A percentile compares a stretch with the other conserved stretches of the same genome.
These are phyloP conservation scores for Leccinum angustisporum DNA, from an alignment of 1,284 basidiomycete species.

Conservation along the genomic window DNA sequence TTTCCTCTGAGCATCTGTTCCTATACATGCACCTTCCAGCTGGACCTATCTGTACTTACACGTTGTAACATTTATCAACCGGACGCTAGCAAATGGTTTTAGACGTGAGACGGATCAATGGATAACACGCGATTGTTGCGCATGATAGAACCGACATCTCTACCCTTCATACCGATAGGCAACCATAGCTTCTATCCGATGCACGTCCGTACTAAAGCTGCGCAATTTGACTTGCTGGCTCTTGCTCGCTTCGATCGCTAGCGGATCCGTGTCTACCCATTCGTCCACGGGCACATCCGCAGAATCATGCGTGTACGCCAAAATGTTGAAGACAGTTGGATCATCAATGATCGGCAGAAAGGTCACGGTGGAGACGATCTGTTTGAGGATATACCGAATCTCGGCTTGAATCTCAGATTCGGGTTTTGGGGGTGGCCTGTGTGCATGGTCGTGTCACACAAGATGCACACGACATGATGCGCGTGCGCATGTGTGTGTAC, in stretches of 20 bases:
- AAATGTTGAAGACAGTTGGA: constrained; percentile 93
- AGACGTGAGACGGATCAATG: not conserved
- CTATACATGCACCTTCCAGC: not conserved
- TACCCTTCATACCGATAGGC: constrained; percentile 76
- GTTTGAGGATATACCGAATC: constrained; percentile 97
- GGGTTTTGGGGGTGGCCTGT: constrained; percentile 57
- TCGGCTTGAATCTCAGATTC: constrained; percentile 96
- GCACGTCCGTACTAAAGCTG: constrained; percentile 88
- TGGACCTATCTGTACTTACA: constrained; percentile 7
- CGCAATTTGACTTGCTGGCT: constrained; percentile 94
- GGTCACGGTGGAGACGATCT: constrained; percentile 95
- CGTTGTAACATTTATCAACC: constrained; percentile 6
- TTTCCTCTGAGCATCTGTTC: not conserved
- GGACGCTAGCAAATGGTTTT: not conserved
- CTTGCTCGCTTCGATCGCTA: constrained; percentile 93
- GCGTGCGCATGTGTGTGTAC: not conserved
- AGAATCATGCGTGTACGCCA: constrained; percentile 89
- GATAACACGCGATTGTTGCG: not conserved
- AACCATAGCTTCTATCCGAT: constrained; percentile 88
- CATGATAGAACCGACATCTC: not conserved
- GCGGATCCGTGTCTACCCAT: constrained; percentile 94
- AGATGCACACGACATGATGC: not conserved
- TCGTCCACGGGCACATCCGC: constrained; percentile 86
- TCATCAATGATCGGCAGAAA: constrained; percentile 95
- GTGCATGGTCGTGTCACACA: constrained; percentile 2